phyloP scores from a whole-genome alignment of 2,329 filamentous ascomycete genomes.

The Penicillium sp. region DNA sequence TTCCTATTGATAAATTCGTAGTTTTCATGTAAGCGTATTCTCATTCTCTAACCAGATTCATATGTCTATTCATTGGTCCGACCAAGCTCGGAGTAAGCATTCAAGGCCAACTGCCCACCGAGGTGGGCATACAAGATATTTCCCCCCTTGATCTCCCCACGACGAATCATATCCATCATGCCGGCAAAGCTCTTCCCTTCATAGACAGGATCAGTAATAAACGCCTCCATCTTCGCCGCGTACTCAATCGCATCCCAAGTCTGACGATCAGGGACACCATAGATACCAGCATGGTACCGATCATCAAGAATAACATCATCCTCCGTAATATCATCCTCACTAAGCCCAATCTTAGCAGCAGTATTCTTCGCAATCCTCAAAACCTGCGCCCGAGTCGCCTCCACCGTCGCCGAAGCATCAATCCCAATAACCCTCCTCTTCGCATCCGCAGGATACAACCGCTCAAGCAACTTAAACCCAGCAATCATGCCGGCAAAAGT shows the following conservation, averaged over 20 bases:
- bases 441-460: slow-evolving; percentile 32
- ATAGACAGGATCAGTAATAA: slow-evolving; percentile 68
- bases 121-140: slow-evolving; percentile 65
- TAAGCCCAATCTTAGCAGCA: slow-evolving; percentile 54
- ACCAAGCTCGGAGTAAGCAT: slow-evolving; percentile 52
- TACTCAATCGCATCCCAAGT: slow-evolving; percentile 62
- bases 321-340: slow-evolving; percentile 51
- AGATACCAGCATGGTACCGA: slow-evolving; percentile 58
- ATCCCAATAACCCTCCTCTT: slow-evolving; percentile 56
- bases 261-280: slow-evolving; percentile 57
- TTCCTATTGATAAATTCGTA: background rate
- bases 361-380: slow-evolving; percentile 59
- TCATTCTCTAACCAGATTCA: background rate
- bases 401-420: slow-evolving; percentile 53
- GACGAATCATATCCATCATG: slow-evolving; percentile 59
- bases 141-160: slow-evolving; percentile 53
- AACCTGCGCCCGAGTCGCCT: slow-evolving; percentile 57
- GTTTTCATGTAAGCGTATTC: background rate
- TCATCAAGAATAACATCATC: slow-evolving; percentile 56
- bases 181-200: slow-evolving; percentile 67
- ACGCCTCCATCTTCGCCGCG: slow-evolving; percentile 58
- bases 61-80: slow-evolving; percentile 10
- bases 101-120: slow-evolving; percentile 61
- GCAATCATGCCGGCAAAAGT: slow-evolving; percentile 65
- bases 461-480: slow-evolving; percentile 58